phyloP scores from a whole-genome alignment of 192 early-diverging fungal genomes.

The Coemansia sp. region DNA sequence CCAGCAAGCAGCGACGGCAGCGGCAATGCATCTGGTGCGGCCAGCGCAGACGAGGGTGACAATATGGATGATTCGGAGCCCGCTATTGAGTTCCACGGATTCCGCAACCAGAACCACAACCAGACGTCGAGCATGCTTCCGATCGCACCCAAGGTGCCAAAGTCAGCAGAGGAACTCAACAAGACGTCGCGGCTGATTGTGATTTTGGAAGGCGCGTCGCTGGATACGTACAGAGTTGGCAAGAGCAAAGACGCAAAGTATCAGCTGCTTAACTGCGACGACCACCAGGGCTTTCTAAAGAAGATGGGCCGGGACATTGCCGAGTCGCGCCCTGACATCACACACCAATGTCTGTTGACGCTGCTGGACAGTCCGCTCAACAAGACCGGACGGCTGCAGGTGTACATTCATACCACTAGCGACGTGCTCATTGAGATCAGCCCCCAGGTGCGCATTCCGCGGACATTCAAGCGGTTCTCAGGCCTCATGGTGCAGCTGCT shows the following conservation, averaged over 20 bases:
- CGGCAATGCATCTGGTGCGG: not conserved
- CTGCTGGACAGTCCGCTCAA: conserved; percentile 97
- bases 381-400: conserved; percentile 96
- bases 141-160: conserved; percentile 74
- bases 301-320: conserved; percentile 12
- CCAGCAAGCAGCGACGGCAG: not conserved
- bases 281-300: conserved; percentile 42
- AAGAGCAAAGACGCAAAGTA: conserved; percentile 65
- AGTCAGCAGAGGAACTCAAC: conserved; percentile 69
- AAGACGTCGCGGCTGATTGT: conserved; percentile 83
- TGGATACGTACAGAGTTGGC: conserved; percentile 70
- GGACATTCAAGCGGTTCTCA: conserved; percentile 98
- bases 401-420: conserved; percentile 93
- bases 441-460: conserved; percentile 96
- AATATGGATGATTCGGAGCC: not conserved
- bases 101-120: conserved; percentile 47
- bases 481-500: conserved; percentile 98
- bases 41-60: not conserved
- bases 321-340: conserved; percentile 31
- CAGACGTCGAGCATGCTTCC: conserved; percentile 51
- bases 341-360: conserved; percentile 85
- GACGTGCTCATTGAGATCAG: conserved; percentile 98
- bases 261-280: conserved; percentile 94
- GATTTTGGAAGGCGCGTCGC: conserved; percentile 80
- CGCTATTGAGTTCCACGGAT: conserved; percentile 34